Evolutionary conservation across 2,329 filamentous ascomycete genomes (phyloP), one percentile per base, ranked within the genome.

Genomic region (Bipolaris bicolor): DNA sequence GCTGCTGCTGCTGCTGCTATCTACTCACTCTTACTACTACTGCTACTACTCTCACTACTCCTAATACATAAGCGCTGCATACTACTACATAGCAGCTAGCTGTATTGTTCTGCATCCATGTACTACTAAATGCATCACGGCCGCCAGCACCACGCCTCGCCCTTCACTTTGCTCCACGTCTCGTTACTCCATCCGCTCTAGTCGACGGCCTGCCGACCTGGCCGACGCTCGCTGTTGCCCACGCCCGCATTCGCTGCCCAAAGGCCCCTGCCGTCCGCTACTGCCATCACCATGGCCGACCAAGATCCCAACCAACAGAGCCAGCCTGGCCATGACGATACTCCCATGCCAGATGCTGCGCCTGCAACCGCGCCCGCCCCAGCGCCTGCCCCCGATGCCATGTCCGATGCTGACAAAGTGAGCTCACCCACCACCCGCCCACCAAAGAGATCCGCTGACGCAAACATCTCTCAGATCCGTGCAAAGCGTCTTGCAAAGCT

Each of bases 401-500:
- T 73, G 68, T 79, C 79, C 29, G 80, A 82, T 52, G 80, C 80
- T 57, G 80, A 82, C 65, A 82, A 81, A 76, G 80, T 80, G 58
- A 68, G 59, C 67, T 60, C 55, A 18, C 45, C 49, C 24, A 40
- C 39, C 18, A 49, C 31, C 18, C 58, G 49, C 51, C 63, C 63
- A 47, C 61, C 54, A 52, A 71, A 70, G 62, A 59, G 64, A 64
- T 44, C 46, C 57, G 63, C 72, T 76, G 68, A 75, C 63, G 61
- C 64, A 45, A 55, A 66, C 43, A 36, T 66, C 43, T 51, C 60
- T 29, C 68, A 88, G 86, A 89, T 88, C 73, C 86, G 87, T 68
- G 86, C 83, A 70, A 88, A 88, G 78, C 85, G 87, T 52, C 81
- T 89, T 48, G 86, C 86, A 55, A 89, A 88, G 75, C 80, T 88